Evolutionary conservation across 2,329 filamentous ascomycete genomes (phyloP).

Genomic region (Hirsutella rhossiliensis): DNA sequence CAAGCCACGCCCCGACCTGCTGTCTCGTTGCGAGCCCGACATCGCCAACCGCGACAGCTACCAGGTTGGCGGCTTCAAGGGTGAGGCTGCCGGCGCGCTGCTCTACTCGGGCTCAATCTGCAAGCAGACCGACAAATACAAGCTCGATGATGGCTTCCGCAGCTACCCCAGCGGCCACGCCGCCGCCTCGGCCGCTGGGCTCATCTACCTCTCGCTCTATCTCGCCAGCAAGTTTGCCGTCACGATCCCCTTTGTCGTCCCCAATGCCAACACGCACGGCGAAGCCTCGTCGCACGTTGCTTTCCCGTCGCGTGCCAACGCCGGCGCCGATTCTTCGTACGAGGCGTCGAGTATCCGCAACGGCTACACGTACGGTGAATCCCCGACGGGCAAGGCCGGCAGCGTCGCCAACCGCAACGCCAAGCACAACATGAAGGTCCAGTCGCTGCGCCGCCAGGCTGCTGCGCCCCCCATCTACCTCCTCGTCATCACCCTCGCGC

Average conservation of each 20-base stretch:
- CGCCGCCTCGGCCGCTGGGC: constrained; percentile 63
- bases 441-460: constrained; percentile 49
- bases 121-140: constrained; percentile 44
- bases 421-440: constrained; percentile 19
- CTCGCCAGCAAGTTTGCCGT: constrained; percentile 73
- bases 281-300: constrained; percentile 47
- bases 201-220: constrained; percentile 80
- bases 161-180: constrained; percentile 51
- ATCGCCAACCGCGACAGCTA: constrained; percentile 46
- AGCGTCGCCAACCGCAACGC: constrained; percentile 9
- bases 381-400: constrained; percentile 9
- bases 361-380: constrained; percentile 7
- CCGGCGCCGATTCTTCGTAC: constrained; percentile 28
- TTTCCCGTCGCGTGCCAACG: constrained; percentile 55
- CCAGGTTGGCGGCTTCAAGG: constrained; percentile 49
- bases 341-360: constrained; percentile 17
- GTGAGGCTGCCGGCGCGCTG: constrained; percentile 42
- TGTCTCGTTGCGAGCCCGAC: constrained; percentile 70
- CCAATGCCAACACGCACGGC: constrained; percentile 25
- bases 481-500: constrained; percentile 55
- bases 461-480: constrained; percentile 77
- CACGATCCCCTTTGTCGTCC: constrained; percentile 56
- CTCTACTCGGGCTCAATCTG: constrained; percentile 73
- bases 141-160: constrained; percentile 70
- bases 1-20: constrained; percentile 67